Conservation (phyloP, 2,329 filamentous ascomycete species). For the Trichoderma sp. region DNA sequence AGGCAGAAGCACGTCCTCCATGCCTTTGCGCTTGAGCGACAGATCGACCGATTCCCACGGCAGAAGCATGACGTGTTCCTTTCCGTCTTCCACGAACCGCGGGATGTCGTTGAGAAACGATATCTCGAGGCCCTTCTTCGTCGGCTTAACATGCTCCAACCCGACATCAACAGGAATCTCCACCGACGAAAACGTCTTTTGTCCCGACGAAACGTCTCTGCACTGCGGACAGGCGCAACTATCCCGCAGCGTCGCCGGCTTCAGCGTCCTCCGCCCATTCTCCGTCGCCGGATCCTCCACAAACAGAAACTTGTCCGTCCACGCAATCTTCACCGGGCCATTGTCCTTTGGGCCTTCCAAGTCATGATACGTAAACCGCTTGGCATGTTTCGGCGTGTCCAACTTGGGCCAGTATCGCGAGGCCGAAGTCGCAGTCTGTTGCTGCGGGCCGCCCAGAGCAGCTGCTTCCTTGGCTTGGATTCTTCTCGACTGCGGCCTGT, state of each 20-base stretch:
- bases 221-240: slow-evolving; percentile 57
- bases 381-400: slow-evolving; percentile 29
- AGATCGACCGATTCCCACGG: slow-evolving; percentile 46
- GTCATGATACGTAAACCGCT: slow-evolving; percentile 27
- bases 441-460: background rate
- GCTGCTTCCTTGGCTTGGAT: background rate
- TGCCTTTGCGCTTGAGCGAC: slow-evolving; percentile 34
- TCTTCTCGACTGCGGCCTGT: background rate
- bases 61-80: slow-evolving; percentile 39
- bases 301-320: slow-evolving; percentile 36
- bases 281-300: slow-evolving; percentile 36
- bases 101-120: slow-evolving; percentile 60
- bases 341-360: background rate
- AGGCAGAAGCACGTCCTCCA: slow-evolving; percentile 34
- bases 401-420: slow-evolving; percentile 29
- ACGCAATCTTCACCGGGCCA: slow-evolving; percentile 35
- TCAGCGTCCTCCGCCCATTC: slow-evolving; percentile 34
- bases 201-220: slow-evolving; percentile 61
- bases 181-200: slow-evolving; percentile 56
- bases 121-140: slow-evolving; percentile 54
- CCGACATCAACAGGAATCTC: slow-evolving; percentile 45
- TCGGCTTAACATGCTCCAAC: slow-evolving; percentile 39
- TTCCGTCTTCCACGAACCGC: slow-evolving; percentile 38
- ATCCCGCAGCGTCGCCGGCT: slow-evolving; percentile 52
- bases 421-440: slow-evolving; percentile 20